phyloP scores from a whole-genome alignment of 257 asterid genomes.

The Verbascum thapsus region DNA sequence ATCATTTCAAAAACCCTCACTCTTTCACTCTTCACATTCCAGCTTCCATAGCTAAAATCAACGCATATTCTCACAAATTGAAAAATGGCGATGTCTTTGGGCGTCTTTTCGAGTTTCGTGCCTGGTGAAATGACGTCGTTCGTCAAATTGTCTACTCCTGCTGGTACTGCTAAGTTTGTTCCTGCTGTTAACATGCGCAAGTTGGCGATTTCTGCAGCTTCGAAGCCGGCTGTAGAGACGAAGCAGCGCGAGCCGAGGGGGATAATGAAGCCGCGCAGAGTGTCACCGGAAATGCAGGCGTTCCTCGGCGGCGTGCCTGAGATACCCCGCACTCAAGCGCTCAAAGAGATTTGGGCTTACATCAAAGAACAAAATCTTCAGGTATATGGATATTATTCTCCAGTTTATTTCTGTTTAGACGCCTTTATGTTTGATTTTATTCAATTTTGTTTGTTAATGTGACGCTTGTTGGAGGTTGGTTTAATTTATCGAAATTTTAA shows the following conservation, averaged over 20 bases:
- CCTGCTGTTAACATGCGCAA: slow-evolving; percentile 38
- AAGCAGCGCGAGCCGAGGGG: slow-evolving; percentile 81
- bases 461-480: neutral
- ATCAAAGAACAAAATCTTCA: slow-evolving; percentile 77
- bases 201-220: slow-evolving; percentile 43
- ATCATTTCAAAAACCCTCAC: slow-evolving; percentile 17
- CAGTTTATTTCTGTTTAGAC: neutral
- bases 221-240: slow-evolving; percentile 66
- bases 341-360: slow-evolving; percentile 80
- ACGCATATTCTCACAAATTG: neutral
- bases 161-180: slow-evolving; percentile 21
- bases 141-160: slow-evolving; percentile 32
- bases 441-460: neutral
- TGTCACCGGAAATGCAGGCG: slow-evolving; percentile 86
- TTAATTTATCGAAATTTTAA: neutral
- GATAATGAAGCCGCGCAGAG: slow-evolving; percentile 78
- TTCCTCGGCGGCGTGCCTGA: slow-evolving; percentile 83
- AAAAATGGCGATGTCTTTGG: slow-evolving; percentile 61
- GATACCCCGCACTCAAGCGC: slow-evolving; percentile 76
- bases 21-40: neutral
- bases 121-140: slow-evolving; percentile 43
- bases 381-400: slow-evolving; percentile 41
- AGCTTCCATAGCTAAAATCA: neutral
- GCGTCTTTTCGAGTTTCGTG: slow-evolving; percentile 42
- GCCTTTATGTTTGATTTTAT: neutral